Evolutionary conservation across 495 filamentous ascomycete genomes (phyloP), one percentile per base, ranked within the genome.

Genomic region (Aspergillus kassunensis): DNA sequence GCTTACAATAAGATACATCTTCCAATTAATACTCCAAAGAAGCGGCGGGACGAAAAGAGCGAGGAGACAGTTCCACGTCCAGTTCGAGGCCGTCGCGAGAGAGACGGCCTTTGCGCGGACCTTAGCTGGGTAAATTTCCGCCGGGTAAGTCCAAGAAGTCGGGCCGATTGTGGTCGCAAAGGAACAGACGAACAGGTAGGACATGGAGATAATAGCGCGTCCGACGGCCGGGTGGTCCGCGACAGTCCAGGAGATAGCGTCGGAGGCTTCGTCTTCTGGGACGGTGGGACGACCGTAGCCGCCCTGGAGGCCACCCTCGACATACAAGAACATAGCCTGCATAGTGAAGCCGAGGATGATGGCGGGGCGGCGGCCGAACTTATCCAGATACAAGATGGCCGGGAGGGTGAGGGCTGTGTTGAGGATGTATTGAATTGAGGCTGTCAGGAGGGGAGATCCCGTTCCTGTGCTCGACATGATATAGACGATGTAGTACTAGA

Each of bases 341-440:
- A 62, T 54, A 43, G 72, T 60, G 8, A 77, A 77, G 5, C 80
- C 80, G 21, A 72, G 52, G 6, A 83, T 71, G 30, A 83, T 68
- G 0, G 76, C 65, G 4, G 71, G 72, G 3, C 80, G 78, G 23
- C 80, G 77, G 29, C 78, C 77, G 55, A 76, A 74, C 23, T 60
- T 60, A 57, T 83, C 80, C 37, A 83, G 72, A 58, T 75, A 81
- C 12, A 85, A 54, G 30, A 86, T 77, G 3, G 80, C 80, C 0
- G 80, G 81, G 3, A 84, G 55, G 9, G 85, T 88, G 51, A 89
- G 62, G 18, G 73, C 70, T 2, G 89, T 84, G 65, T 88, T 89
- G 65, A 91, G 82, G 44, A 90, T 80, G 63, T 90, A 91, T 56
- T 90, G 87, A 44, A 91, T 85, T 0, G 83, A 85, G 3, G 88